These are phyloP conservation scores for Pyracantha coccinea DNA, from an alignment of 331 rosid genomes.

Conservation along the genomic window DNA sequence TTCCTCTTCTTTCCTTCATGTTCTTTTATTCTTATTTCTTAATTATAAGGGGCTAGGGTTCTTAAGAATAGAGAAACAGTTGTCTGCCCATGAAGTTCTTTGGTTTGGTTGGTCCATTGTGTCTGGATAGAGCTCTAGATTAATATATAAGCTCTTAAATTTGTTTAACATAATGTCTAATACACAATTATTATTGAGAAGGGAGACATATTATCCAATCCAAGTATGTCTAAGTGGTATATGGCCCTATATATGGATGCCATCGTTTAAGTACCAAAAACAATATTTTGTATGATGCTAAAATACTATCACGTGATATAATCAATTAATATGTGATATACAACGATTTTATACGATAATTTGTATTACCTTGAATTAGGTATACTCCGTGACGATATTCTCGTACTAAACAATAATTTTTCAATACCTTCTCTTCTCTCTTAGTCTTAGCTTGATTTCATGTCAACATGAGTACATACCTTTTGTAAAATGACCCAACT, in stretches of 20 bases:
- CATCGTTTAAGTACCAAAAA: too few species aligned
- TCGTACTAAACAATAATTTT: background rate
- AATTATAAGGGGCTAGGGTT: background rate
- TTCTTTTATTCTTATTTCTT: background rate
- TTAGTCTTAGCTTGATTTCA: too few species aligned
- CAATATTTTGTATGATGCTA: too few species aligned
- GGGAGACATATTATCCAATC: background rate
- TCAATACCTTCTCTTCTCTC: background rate
- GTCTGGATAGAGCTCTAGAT: background rate
- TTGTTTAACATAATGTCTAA: background rate
- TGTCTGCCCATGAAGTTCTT: background rate
- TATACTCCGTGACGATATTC: too few species aligned
- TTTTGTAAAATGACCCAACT: background rate
- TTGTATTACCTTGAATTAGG: background rate
- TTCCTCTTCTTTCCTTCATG: background rate
- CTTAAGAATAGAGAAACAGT: background rate
- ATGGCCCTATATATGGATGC: background rate
- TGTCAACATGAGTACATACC: background rate
- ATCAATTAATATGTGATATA: too few species aligned
- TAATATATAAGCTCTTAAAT: background rate
- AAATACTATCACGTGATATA: background rate
- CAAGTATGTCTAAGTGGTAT: background rate
- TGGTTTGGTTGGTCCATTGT: conserved; percentile 5
- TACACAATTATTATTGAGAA: background rate
- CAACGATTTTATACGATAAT: background rate